phyloP scores from a whole-genome alignment of 2,329 filamentous ascomycete species.

The Pseudogymnoascus sp. region DNA sequence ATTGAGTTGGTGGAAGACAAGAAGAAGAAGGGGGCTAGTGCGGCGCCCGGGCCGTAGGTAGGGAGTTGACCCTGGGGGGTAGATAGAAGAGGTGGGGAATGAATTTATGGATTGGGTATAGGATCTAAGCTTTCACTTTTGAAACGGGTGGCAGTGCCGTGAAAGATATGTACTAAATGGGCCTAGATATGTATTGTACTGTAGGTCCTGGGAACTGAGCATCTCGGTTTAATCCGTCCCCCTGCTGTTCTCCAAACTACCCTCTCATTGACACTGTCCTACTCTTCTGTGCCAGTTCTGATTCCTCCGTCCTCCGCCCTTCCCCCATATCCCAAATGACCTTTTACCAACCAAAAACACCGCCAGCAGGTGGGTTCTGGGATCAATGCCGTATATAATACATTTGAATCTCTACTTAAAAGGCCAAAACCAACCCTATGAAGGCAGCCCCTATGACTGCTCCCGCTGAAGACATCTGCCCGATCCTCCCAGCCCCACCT shows the following conservation, averaged over 20 bases:
- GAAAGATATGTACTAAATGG: background rate
- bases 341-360: background rate
- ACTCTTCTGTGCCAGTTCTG: background rate
- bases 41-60: constrained; percentile 12
- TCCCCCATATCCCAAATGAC: background rate
- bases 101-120: constrained; percentile 10
- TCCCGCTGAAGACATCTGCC: background rate
- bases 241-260: background rate
- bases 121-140: background rate
- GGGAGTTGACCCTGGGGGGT: background rate
- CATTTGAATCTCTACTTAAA: background rate
- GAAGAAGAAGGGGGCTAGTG: constrained; percentile 68
- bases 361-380: background rate
- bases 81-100: constrained; percentile 7
- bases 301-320: background rate
- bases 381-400: background rate
- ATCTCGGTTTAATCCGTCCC: background rate
- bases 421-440: background rate
- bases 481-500: background rate
- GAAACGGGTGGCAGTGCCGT: background rate
- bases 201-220: background rate
- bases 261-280: too few species aligned
- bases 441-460: background rate
- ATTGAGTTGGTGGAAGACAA: constrained; percentile 93
- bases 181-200: background rate